Evolutionary conservation across 495 filamentous ascomycete species (phyloP), one percentile per base, ranked within the genome.

Genomic region (Mytilinidion resinicola): DNA sequence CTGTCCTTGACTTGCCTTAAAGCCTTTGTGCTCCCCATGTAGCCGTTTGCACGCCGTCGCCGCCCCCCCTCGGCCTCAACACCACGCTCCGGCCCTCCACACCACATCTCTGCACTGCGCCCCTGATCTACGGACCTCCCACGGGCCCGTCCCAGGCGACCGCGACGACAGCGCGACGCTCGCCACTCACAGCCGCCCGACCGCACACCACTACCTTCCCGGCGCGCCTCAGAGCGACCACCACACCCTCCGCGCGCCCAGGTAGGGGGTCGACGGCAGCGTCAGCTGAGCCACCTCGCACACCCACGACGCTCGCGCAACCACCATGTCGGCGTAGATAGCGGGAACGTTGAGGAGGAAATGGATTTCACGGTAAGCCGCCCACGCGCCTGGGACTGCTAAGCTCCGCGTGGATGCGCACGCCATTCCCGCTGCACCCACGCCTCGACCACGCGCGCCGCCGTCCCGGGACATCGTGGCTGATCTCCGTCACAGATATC

Each of bases 401-500:
- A 44, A 65, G 58, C 51, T 38, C 58, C 25, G 34, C 51, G 42
- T 9, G 25, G 55, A 48, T 20, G 51, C 25, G 59, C 54, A 25
- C 33, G 19, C 21, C 21, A 30, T 25, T 49, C 46, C 46, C 46
- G 46, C 20, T 9, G 9, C 21, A 49, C 33, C 46, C 48, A 34
- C 36, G 4, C 41, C 12, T 49, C 46, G 43, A 20, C 44, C 51
- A 14, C 35, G 37, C 55, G 54, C 42, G 53, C 59, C 21, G 36
- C 49, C 56, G 53, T 56, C 63, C 39, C 37, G n/a, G 56, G 39
- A 57, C 9, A 47, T 53, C 43, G 55, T 53, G 36, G 57, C 60
- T 63, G 60, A 67, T 44, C 8, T 53, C 35, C 38, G 30, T 12
- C 19, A 60, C 68, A 96, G 91, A 82, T 96, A 68, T 95, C 90